These are phyloP conservation scores for Sinapis alba DNA, from an alignment of 441 rosid genomes.

Conservation along the genomic window DNA sequence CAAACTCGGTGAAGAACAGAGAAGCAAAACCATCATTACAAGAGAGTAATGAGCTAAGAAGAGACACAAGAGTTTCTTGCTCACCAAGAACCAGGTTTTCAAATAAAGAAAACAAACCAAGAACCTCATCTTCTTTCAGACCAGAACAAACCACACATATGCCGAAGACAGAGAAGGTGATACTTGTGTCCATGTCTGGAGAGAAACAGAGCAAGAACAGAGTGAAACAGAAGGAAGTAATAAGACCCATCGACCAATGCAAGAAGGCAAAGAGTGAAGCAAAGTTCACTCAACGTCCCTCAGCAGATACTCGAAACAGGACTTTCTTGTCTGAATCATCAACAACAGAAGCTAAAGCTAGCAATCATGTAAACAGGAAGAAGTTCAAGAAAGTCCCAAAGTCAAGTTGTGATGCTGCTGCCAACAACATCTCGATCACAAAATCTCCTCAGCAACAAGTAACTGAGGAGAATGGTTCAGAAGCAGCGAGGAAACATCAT, in stretches of 20 bases:
- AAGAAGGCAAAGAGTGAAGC: conserved; percentile 43
- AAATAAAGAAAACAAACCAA: conserved; percentile 48
- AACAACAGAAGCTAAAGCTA: conserved; percentile 33
- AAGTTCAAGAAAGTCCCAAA: conserved; percentile 53
- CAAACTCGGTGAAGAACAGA: conserved; percentile 62
- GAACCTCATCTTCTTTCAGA: conserved; percentile 10
- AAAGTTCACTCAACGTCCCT: conserved; percentile 40
- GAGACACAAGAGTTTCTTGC: conserved; percentile 47
- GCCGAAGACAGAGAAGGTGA: conserved; percentile 24
- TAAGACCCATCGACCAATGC: conserved; percentile 43
- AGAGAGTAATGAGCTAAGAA: conserved; percentile 42
- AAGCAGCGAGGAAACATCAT: conserved; percentile 28
- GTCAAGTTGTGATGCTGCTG: conserved; percentile 38
- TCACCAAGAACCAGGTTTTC: conserved; percentile 59
- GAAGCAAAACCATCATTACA: conserved; percentile 38
- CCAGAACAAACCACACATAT: conserved; percentile 34
- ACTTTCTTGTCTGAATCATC: conserved; percentile 47
- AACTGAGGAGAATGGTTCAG: conserved; percentile 37
- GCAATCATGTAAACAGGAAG: conserved; percentile 46
- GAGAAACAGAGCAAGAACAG: conserved; percentile 36
- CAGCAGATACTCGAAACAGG: conserved; percentile 46
- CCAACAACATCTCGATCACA: conserved; percentile 43
- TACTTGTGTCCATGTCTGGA: conserved; percentile 18
- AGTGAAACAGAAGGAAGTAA: conserved; percentile 26
- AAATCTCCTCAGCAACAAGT: conserved; percentile 43